phyloP scores from a whole-genome alignment of 2,329 filamentous ascomycete genomes.

The Diaporthe caulivora region DNA sequence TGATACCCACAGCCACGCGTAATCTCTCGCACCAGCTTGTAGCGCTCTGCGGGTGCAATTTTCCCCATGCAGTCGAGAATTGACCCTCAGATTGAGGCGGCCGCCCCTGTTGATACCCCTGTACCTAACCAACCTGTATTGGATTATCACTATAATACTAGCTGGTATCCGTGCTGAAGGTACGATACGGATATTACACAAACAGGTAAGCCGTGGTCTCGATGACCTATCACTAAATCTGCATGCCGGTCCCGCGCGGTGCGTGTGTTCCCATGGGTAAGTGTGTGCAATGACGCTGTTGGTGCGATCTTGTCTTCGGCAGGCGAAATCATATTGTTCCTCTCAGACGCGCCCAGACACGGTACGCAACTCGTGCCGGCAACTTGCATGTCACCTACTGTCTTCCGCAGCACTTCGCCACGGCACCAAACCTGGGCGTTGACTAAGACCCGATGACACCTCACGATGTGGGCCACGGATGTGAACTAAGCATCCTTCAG shows the following conservation, averaged over 20 bases:
- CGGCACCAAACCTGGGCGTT: not conserved
- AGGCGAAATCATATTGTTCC: not conserved
- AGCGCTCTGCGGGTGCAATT: not conserved
- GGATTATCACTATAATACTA: constrained; percentile 35
- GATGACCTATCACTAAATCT: not conserved
- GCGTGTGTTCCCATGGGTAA: not conserved
- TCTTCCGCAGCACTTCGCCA: constrained; percentile 1
- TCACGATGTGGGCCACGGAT: constrained; percentile 2
- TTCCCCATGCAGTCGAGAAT: not conserved
- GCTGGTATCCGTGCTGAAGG: constrained; percentile 25
- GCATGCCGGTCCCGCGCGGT: not conserved
- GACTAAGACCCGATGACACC: not conserved
- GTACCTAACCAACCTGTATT: constrained; percentile 26
- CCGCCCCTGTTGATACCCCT: constrained; percentile 3
- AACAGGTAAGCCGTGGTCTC: not conserved
- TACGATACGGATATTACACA: not conserved
- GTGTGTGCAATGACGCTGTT: not conserved
- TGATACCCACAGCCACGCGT: not conserved
- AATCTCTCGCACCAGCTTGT: not conserved
- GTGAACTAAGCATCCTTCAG: not conserved
- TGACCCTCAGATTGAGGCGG: not conserved
- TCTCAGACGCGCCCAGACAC: not conserved
- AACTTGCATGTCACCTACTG: not conserved
- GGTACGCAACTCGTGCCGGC: not conserved
- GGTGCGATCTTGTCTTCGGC: not conserved